Evolutionary conservation across 1,284 basidiomycete genomes (phyloP).

Genomic region (Cryptococcus jaspeensis): DNA sequence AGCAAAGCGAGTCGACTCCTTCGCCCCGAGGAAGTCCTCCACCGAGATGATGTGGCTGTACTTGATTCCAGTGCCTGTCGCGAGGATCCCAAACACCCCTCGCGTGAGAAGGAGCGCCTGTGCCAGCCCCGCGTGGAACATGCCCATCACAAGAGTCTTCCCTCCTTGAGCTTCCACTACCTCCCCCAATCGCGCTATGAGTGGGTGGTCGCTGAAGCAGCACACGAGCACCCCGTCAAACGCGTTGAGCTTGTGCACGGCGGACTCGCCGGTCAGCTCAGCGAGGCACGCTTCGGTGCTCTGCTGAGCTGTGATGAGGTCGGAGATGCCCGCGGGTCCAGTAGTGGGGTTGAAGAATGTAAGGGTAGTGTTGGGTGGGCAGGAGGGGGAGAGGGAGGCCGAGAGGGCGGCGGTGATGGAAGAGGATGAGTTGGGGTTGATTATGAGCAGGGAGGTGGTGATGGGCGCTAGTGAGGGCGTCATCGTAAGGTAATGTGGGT

Average conservation of each 20-base stretch:
- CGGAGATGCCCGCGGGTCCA: slow-evolving; percentile 26
- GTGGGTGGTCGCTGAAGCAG: slow-evolving; percentile 26
- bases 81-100: slow-evolving; percentile 22
- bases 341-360: slow-evolving; percentile 21
- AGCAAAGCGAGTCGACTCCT: slow-evolving; percentile 15
- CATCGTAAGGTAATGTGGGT: too few relatives aligned
- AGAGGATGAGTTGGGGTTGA: slow-evolving; percentile 28
- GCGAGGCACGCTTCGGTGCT: slow-evolving; percentile 19
- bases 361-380: slow-evolving; percentile 6
- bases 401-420: slow-evolving; percentile 24
- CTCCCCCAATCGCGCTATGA: slow-evolving; percentile 13
- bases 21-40: slow-evolving; percentile 13
- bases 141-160: slow-evolving; percentile 14
- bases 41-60: slow-evolving; percentile 12
- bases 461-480: too few relatives aligned
- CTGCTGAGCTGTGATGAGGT: slow-evolving; percentile 15
- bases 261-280: slow-evolving; percentile 8
- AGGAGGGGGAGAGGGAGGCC: slow-evolving; percentile 6
- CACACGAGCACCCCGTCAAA: slow-evolving; percentile 22
- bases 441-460: slow-evolving; percentile 10
- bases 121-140: slow-evolving; percentile 24
- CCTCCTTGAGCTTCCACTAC: neutral
- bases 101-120: slow-evolving; percentile 14
- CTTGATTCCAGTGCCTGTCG: slow-evolving; percentile 24
- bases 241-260: neutral